Base-by-base conservation (phyloP, 2,329 filamentous ascomycete species). In the Capronia epimyces region DNA sequence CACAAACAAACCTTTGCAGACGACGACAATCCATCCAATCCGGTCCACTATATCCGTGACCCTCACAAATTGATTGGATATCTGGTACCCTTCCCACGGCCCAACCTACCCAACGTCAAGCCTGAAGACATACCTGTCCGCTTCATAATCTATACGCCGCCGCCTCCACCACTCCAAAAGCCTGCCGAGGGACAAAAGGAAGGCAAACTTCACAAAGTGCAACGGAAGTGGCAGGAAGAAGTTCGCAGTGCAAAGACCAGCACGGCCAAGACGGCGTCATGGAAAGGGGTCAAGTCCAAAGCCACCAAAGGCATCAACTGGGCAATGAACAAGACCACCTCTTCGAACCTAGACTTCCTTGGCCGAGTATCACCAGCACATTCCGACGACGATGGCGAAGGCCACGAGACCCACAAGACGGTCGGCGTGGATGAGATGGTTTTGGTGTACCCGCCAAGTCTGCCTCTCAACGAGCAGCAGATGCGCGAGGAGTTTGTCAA, bases 141-240 rank as follows among this genome's bases (percentile, higher is more conserved):
- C 9, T 74, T 72, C 56, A 60, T 74, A 18, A 66, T 74, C 52
- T 74, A 73, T 58, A 73, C 71, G 0, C 71, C 71, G 2, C 70
- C 71, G 4, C 63, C 68, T 4, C 70, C 71, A 7, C 71, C 71
- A 8, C 60, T 74, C 1, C 60, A 61, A 10, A 68, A 66, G 46
- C 71, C 71, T 0, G 62, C 60, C 13, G 64, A 69, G 27, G 71
- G 70, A 36, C 66, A 69, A 39, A 73, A 72, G 50, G 71, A 74
- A 57, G 64, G 55, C 40, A 67, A 67, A 22, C 52, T 68, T 36
- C 71, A 72, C 58, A 72, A 72, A 53, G 62, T 71, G 16, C 69
- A 71, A 57, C 64, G 71, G 5, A 70, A 70, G 61, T 74, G 71
- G 71, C 68, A 73, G 58, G 66, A 71, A 48, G 70, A 74, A 57